Conservation (phyloP, 768 basidiomycete genomes). For the Tricholoma sp. region DNA sequence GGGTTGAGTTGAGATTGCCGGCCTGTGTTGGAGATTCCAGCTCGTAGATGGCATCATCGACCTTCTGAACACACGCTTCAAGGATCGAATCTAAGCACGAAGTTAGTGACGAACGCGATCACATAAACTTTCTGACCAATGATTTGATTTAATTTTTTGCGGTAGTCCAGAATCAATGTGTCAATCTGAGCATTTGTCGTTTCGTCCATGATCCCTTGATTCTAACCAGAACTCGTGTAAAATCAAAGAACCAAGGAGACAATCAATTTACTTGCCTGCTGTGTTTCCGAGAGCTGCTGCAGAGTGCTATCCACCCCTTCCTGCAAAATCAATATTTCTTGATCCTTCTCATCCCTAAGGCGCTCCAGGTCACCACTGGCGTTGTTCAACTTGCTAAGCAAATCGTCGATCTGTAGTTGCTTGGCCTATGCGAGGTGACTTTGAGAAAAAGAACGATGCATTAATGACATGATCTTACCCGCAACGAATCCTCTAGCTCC, state of each 20-base stretch:
- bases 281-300: constrained; percentile 78
- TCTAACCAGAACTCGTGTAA: constrained; percentile 37
- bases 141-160: constrained; percentile 96
- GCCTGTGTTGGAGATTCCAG: constrained; percentile 93
- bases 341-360: constrained; percentile 91
- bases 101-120: constrained; percentile 8
- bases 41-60: constrained; percentile 97
- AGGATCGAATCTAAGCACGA: constrained; percentile 81
- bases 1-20: constrained; percentile 95
- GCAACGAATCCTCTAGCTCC: constrained; percentile 93
- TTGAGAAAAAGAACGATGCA: constrained; percentile 3
- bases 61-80: constrained; percentile 93
- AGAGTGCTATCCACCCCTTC: constrained; percentile 94
- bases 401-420: constrained; percentile 94
- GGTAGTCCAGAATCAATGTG: constrained; percentile 90
- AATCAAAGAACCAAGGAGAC: neutral
- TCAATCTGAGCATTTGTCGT: constrained; percentile 97
- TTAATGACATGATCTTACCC: constrained; percentile 44
- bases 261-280: constrained; percentile 55
- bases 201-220: constrained; percentile 77
- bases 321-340: constrained; percentile 92
- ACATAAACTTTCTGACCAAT: constrained; percentile 54
- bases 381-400: constrained; percentile 75
- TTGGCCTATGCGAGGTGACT: constrained; percentile 56
- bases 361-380: constrained; percentile 73